A percentile compares a stretch with the other conserved stretches of the same genome.
phyloP scores from a whole-genome alignment of 371 early-diverging fungal species.

The Mortierella sp. region DNA sequence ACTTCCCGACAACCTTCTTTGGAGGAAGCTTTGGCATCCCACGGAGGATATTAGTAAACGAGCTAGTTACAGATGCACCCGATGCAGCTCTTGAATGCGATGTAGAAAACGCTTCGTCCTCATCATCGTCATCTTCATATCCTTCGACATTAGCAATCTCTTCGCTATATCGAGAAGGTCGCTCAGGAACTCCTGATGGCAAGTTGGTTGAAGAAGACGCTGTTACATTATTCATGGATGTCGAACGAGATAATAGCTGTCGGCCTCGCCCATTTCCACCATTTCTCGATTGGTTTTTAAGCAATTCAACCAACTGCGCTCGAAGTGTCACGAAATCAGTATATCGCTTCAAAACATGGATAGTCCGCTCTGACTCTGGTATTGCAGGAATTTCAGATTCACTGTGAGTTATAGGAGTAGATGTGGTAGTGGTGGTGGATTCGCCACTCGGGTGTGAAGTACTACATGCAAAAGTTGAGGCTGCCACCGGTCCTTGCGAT shows the following conservation, averaged over 20 bases:
- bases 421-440: not conserved
- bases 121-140: conserved; percentile 16
- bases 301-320: conserved; percentile 33
- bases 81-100: conserved; percentile 17
- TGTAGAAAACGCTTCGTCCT: conserved; percentile 4
- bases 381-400: not conserved
- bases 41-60: conserved; percentile 16
- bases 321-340: conserved; percentile 47
- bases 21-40: conserved; percentile 51
- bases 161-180: not conserved
- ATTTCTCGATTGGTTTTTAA: conserved; percentile 10
- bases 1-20: conserved; percentile 49
- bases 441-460: not conserved
- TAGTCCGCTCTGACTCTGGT: conserved; percentile 6
- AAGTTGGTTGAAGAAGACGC: not conserved
- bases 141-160: not conserved
- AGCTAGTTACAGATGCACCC: not conserved
- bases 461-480: not conserved
- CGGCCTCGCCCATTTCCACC: not conserved
- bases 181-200: not conserved
- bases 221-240: not conserved
- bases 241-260: conserved; percentile 11
- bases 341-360: conserved; percentile 48
- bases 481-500: not conserved
- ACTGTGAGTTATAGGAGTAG: not conserved